Conservation (phyloP, 2,329 filamentous ascomycete genomes). For the Coniosporium uncinatum region DNA sequence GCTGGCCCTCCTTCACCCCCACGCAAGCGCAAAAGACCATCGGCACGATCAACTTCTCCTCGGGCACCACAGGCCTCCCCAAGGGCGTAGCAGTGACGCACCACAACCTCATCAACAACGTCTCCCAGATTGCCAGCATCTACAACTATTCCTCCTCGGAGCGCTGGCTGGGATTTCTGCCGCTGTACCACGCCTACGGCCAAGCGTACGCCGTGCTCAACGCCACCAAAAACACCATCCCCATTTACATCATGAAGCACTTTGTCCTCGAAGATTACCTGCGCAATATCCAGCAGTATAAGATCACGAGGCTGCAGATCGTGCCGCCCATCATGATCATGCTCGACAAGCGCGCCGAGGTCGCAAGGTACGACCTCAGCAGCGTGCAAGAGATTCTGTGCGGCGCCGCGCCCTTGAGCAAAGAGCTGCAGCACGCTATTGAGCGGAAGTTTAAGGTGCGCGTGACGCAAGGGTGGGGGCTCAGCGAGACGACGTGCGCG, state of each 20-base stretch:
- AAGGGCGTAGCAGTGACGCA: slow-evolving; percentile 47
- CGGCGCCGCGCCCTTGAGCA: slow-evolving; percentile 33
- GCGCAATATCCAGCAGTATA: slow-evolving; percentile 25
- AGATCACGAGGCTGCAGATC: slow-evolving; percentile 30
- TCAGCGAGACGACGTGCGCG: slow-evolving; percentile 35
- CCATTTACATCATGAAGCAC: slow-evolving; percentile 32
- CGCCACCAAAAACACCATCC: slow-evolving; percentile 39
- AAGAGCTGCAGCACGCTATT: slow-evolving; percentile 33
- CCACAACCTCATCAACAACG: slow-evolving; percentile 42
- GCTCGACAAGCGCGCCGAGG: slow-evolving; percentile 35
- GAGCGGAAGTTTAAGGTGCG: slow-evolving; percentile 22
- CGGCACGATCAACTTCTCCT: slow-evolving; percentile 44
- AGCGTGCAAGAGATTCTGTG: slow-evolving; percentile 31
- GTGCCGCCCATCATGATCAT: slow-evolving; percentile 37
- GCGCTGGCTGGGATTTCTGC: slow-evolving; percentile 40
- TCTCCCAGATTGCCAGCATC: slow-evolving; percentile 42
- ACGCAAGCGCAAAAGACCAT: slow-evolving; percentile 20
- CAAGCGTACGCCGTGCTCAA: slow-evolving; percentile 31
- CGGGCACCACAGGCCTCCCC: slow-evolving; percentile 45
- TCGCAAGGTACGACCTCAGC: slow-evolving; percentile 29
- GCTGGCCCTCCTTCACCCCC: slow-evolving; percentile 17
- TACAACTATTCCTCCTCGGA: slow-evolving; percentile 36
- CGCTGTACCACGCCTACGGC: slow-evolving; percentile 40
- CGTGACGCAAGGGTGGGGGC: slow-evolving; percentile 32
- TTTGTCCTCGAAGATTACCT: slow-evolving; percentile 33